Evolutionary conservation across 805 yeast species (phyloP).

Genomic region (Candida vartiovaarae): DNA sequence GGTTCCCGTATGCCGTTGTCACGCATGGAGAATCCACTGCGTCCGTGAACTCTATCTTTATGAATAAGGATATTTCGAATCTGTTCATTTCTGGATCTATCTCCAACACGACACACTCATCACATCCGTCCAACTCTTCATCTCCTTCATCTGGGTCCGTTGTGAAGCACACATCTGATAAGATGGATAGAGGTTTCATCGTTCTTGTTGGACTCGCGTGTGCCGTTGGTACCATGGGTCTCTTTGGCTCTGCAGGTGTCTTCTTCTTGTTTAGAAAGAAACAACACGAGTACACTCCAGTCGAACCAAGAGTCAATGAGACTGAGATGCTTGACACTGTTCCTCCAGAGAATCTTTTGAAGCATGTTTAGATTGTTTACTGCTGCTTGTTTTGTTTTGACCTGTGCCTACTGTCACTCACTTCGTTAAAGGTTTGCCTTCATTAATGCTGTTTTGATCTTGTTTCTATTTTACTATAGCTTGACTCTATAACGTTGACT

Average conservation of each 20-base stretch:
- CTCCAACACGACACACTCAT: conserved; percentile 16
- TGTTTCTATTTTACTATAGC: no score
- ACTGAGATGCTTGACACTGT: conserved; percentile 54
- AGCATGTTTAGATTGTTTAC: conserved; percentile 18
- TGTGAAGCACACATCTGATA: conserved; percentile 11
- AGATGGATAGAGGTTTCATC: conserved; percentile 48
- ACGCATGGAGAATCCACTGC: conserved; percentile 20
- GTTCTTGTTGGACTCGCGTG: conserved; percentile 65
- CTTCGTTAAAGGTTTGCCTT: no score
- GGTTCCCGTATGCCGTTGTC: conserved; percentile 61
- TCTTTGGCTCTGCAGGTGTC: conserved; percentile 35
- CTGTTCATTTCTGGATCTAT: conserved; percentile 23
- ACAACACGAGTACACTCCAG: conserved; percentile 35
- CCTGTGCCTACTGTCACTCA: no score
- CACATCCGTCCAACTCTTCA: conserved; percentile 9
- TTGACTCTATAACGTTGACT: no score
- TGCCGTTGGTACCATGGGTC: conserved; percentile 44
- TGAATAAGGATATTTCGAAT: conserved; percentile 32
- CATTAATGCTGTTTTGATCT: no score
- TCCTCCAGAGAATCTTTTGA: conserved; percentile 50
- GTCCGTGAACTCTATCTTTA: conserved; percentile 25
- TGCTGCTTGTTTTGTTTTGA: background rate
- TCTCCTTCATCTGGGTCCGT: conserved; percentile 13
- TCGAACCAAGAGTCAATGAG: conserved; percentile 52
- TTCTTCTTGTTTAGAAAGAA: conserved; percentile 30